Conservation (phyloP, 148 eudicot species). For the Bassia scoparia region DNA sequence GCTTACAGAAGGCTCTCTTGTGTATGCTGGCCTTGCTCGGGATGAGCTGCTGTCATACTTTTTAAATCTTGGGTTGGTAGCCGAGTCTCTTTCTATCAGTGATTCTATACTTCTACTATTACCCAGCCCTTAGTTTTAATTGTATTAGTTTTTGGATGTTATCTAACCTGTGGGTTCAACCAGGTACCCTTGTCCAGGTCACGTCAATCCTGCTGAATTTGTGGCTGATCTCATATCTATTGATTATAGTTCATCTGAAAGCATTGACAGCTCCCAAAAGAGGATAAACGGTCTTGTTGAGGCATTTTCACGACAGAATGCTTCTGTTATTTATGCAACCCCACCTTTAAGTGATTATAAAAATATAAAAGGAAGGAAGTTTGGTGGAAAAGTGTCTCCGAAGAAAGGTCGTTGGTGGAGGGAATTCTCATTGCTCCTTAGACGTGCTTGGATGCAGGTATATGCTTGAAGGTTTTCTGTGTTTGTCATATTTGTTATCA, state of each 20-base stretch:
- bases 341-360: conserved; percentile 38
- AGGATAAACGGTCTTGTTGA: conserved; percentile 82
- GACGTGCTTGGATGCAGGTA: conserved; percentile 99
- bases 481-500: background rate
- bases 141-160: conserved; percentile 16
- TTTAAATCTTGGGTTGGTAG: conserved; percentile 74
- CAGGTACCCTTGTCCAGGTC: conserved; percentile 90
- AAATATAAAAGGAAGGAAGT: conserved; percentile 28
- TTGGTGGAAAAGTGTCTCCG: conserved; percentile 29
- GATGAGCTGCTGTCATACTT: conserved; percentile 73
- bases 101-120: background rate
- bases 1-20: conserved; percentile 76
- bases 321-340: conserved; percentile 59
- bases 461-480: conserved; percentile 8
- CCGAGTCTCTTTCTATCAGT: conserved; percentile 13
- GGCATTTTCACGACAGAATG: conserved; percentile 58
- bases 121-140: background rate
- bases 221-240: conserved; percentile 95
- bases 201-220: conserved; percentile 96
- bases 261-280: conserved; percentile 72
- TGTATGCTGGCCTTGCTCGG: conserved; percentile 86
- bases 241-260: conserved; percentile 88
- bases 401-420: conserved; percentile 84
- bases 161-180: conserved; percentile 18
- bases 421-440: conserved; percentile 80